A percentile compares a stretch with the other conserved stretches of the same genome.
phyloP scores from a whole-genome alignment of 176 grass and related monocot genomes.

The Eleusine coracana region DNA sequence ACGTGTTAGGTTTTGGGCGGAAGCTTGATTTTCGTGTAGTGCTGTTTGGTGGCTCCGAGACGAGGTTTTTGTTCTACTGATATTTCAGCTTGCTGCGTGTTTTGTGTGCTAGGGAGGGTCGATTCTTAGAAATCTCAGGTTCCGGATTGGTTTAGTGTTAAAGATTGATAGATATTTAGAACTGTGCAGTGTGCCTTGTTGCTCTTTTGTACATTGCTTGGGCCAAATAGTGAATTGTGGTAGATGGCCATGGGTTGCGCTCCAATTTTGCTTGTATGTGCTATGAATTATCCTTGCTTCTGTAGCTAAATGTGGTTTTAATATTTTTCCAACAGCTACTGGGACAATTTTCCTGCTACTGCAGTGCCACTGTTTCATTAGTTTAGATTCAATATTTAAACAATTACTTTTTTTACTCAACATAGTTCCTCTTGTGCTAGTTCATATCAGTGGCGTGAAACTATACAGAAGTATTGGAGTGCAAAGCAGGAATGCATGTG shows the following conservation, averaged over 20 bases:
- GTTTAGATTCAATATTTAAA: background rate
- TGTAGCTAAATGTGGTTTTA: background rate
- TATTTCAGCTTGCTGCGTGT: background rate
- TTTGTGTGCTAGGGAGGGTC: background rate
- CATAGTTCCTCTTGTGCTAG: background rate
- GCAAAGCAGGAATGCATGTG: background rate
- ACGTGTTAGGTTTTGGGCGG: background rate
- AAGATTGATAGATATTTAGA: background rate
- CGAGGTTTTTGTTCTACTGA: background rate
- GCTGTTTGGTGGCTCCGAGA: background rate
- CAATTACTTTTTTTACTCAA: background rate
- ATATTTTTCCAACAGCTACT: background rate
- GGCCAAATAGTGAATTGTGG: background rate
- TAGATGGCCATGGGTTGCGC: background rate
- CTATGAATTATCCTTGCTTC: background rate
- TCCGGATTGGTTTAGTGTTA: background rate
- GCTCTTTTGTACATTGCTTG: background rate
- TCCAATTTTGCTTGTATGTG: background rate
- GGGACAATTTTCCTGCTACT: background rate
- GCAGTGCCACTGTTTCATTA: background rate
- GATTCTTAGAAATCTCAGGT: background rate
- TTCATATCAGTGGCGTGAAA: constrained; percentile 1
- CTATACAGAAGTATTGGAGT: background rate
- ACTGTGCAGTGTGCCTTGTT: background rate
- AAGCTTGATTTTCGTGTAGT: background rate